Evolutionary conservation across 345 rosid species (phyloP).

Genomic region (Populus davidiana): DNA sequence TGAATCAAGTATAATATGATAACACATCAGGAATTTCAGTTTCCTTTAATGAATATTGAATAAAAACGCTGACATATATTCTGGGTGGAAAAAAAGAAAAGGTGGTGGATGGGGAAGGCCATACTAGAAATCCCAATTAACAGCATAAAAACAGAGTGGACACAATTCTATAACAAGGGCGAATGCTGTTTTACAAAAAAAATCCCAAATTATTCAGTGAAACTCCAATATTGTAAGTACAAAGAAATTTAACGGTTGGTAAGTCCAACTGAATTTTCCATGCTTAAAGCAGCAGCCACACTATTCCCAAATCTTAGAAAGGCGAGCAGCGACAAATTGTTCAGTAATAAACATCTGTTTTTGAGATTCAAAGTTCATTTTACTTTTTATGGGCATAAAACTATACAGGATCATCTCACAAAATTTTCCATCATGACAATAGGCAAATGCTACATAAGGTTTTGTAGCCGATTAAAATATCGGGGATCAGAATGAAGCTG

Average conservation of each 20-base stretch:
- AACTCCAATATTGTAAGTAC: background rate
- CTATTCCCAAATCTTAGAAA: background rate
- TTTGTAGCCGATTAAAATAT: background rate
- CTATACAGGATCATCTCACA: background rate
- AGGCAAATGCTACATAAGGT: background rate
- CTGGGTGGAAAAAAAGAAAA: background rate
- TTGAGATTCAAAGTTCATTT: background rate
- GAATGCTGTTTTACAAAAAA: background rate
- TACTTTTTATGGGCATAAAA: background rate
- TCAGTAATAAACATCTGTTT: background rate
- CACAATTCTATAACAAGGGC: background rate
- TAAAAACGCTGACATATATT: background rate
- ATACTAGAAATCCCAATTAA: background rate
- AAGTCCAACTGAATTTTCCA: background rate
- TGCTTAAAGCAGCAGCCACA: background rate
- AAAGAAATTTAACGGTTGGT: background rate
- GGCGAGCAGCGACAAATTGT: background rate
- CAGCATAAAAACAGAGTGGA: background rate
- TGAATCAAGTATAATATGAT: conserved; percentile 19
- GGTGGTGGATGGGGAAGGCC: too few species aligned
- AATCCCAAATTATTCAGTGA: background rate
- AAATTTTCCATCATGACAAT: background rate
- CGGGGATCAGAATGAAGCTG: background rate
- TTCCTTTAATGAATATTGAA: background rate
- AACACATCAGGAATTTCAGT: conserved; percentile 3